Percentiles rank a stretch among this genome's conserved stretches.
Conservation (phyloP, 2,329 filamentous ascomycete species). For the Phaeomoniella chlamydospora region DNA sequence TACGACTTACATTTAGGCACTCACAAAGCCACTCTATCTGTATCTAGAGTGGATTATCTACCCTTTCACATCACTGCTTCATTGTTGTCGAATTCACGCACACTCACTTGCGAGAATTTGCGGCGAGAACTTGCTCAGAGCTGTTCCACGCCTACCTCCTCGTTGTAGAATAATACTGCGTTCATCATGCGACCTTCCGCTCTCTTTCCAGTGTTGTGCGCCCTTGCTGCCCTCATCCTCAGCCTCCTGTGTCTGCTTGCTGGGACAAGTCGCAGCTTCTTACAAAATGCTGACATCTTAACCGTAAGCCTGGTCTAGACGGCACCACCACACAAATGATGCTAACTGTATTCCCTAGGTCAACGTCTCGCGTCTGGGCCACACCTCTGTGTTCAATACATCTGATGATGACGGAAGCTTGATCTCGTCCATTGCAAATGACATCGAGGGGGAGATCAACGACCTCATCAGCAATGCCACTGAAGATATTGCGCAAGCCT, state of each 20-base stretch:
- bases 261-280: conserved; percentile 38
- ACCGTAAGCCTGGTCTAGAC: too few species aligned
- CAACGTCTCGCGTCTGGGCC: conserved; percentile 42
- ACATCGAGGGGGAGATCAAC: conserved; percentile 26
- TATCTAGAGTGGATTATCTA: too few species aligned
- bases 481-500: conserved; percentile 25
- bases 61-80: too few species aligned
- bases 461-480: conserved; percentile 19
- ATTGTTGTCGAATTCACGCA: too few species aligned
- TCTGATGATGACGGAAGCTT: conserved; percentile 16
- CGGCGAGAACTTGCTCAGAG: too few species aligned
- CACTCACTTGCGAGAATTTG: too few species aligned
- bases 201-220: conserved; percentile 34
- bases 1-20: too few species aligned
- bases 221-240: conserved; percentile 41
- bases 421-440: conserved; percentile 18
- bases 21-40: too few species aligned
- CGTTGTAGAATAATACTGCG: too few species aligned
- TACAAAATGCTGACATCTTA: conserved; percentile 42
- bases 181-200: conserved; percentile 30
- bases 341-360: too few species aligned
- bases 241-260: conserved; percentile 47
- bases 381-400: conserved; percentile 15
- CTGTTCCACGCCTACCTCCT: too few species aligned
- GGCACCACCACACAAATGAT: not conserved